phyloP scores from a whole-genome alignment of 768 basidiomycete species.

The Mycena leptocephala region DNA sequence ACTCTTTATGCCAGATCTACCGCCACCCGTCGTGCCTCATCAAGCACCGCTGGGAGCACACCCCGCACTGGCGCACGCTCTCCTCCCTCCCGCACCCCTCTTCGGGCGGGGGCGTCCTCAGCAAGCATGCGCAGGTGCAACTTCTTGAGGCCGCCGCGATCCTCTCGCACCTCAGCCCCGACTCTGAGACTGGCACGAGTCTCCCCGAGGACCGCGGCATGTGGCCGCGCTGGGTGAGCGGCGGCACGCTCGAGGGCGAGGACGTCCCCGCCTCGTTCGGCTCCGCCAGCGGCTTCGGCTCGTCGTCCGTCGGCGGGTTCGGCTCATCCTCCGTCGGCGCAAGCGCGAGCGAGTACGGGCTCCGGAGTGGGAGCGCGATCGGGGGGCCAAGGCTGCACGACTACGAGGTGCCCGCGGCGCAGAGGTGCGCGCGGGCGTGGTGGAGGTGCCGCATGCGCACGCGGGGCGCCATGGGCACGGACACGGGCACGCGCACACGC shows the following conservation, averaged over 20 bases:
- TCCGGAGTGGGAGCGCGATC: constrained; percentile 38
- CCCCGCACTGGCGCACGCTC: constrained; percentile 89
- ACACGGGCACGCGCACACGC: constrained; percentile 22
- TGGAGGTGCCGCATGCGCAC: constrained; percentile 69
- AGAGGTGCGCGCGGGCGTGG: constrained; percentile 58
- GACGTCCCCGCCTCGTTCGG: not conserved
- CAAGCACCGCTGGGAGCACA: constrained; percentile 99
- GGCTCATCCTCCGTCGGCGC: constrained; percentile 72
- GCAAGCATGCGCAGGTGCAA: constrained; percentile 70
- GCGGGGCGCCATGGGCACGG: constrained; percentile 49
- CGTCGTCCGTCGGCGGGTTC: constrained; percentile 32
- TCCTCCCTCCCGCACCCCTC: constrained; percentile 29
- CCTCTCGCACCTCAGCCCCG: constrained; percentile 87
- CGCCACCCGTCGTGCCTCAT: constrained; percentile 95
- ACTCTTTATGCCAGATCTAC: constrained; percentile 70
- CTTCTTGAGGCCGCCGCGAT: constrained; percentile 98
- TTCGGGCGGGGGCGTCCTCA: constrained; percentile 68
- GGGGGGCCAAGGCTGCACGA: constrained; percentile 78
- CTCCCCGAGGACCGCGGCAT: constrained; percentile 95
- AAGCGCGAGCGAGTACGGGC: constrained; percentile 52
- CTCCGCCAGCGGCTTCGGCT: not conserved
- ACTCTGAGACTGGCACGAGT: constrained; percentile 74
- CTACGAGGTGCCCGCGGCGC: constrained; percentile 66
- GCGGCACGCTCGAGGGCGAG: constrained; percentile 66
- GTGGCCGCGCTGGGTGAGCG: constrained; percentile 90